These are phyloP conservation scores for Xanthoconium purpureum DNA, from an alignment of 768 basidiomycete genomes.

Conservation along the genomic window DNA sequence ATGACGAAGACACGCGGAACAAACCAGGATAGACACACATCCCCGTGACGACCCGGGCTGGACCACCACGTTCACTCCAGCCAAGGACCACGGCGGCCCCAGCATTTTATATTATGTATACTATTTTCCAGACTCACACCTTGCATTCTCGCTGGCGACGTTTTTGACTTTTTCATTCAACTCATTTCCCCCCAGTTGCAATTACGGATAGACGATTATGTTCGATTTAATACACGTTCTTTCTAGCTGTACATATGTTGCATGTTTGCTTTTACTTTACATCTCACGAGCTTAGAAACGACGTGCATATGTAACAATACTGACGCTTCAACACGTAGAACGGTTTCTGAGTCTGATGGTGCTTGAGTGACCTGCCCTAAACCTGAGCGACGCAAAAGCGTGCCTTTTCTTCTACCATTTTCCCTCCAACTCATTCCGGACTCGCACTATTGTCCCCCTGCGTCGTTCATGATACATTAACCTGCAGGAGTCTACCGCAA, in stretches of 20 bases:
- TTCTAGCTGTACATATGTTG: constrained; percentile 9
- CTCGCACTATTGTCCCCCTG: constrained; percentile 40
- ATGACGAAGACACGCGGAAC: constrained; percentile 5
- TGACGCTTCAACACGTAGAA: background rate
- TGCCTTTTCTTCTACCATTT: background rate
- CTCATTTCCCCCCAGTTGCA: background rate
- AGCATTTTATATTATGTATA: constrained; percentile 1
- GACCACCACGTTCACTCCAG: background rate
- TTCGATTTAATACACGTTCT: constrained; percentile 25
- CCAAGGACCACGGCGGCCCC: background rate
- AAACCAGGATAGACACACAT: background rate
- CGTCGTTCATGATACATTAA: constrained; percentile 1
- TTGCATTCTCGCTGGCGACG: constrained; percentile 12
- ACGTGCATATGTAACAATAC: background rate
- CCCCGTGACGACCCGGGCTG: background rate
- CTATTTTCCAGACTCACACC: background rate
- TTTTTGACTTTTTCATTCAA: background rate
- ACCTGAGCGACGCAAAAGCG: background rate
- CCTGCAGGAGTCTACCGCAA: constrained; percentile 36
- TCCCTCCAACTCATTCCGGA: constrained; percentile 30
- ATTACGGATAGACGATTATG: constrained; percentile 9
- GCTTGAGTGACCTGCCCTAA: constrained; percentile 21
- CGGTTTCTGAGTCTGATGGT: too few relatives aligned
- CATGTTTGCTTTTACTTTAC: constrained; percentile 1
- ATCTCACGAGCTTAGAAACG: background rate